phyloP scores from a whole-genome alignment of 1,284 basidiomycete species.

The Athelia sp. region DNA sequence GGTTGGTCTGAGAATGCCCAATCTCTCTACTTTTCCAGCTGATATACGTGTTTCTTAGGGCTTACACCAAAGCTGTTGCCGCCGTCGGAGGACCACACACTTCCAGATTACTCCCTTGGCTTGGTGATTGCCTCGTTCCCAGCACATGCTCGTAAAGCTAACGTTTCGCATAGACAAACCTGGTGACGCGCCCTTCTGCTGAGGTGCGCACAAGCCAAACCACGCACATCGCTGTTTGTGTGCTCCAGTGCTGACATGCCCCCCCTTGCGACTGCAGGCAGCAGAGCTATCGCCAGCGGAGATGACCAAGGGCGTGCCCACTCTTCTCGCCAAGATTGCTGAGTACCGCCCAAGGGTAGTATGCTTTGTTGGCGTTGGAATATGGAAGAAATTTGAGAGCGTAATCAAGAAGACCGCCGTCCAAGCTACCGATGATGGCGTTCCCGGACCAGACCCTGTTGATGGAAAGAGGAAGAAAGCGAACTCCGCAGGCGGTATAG shows the following conservation, averaged over 20 bases:
- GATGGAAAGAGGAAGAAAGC: not conserved
- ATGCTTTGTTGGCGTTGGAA: constrained; percentile 47
- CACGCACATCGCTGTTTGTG: not conserved
- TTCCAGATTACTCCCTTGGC: constrained; percentile 34
- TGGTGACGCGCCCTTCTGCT: constrained; percentile 40
- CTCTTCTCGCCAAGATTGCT: constrained; percentile 32
- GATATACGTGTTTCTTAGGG: no score
- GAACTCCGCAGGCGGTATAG: not conserved
- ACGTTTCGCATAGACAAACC: constrained; percentile 34
- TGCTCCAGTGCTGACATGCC: no score
- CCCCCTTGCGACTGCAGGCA: constrained; percentile 27
- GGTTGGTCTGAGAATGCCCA: no score
- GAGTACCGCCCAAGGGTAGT: constrained; percentile 33
- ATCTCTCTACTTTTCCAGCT: no score
- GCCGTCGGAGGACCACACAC: constrained; percentile 29
- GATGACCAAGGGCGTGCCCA: constrained; percentile 33
- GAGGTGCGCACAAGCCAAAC: constrained; percentile 27
- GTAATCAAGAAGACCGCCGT: constrained; percentile 8
- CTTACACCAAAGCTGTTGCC: constrained; percentile 33
- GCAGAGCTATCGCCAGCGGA: constrained; percentile 41
- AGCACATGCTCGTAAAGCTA: no score
- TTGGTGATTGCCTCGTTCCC: constrained; percentile 24
- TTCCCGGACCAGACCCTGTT: no score
- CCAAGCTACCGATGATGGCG: no score
- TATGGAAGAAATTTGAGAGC: constrained; percentile 40